Evolutionary conservation across 176 grass and related monocot species (phyloP).

Genomic region (Themeda triandra): DNA sequence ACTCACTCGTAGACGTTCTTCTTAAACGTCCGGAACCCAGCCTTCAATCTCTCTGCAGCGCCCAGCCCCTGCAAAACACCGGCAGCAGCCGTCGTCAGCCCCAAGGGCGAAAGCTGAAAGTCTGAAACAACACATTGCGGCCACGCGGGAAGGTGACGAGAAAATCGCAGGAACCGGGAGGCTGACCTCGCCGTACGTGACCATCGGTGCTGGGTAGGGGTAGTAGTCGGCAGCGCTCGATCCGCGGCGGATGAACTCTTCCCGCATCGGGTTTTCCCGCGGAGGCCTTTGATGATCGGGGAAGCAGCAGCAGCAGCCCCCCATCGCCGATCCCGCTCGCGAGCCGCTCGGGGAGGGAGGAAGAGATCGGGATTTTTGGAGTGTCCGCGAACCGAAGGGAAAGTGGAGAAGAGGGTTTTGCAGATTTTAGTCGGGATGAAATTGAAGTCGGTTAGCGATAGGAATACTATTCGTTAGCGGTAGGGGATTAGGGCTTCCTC

Average conservation of each 20-base stretch:
- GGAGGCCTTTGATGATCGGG: background rate
- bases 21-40: conserved; percentile 50
- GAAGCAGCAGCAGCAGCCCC: conserved; percentile 38
- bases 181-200: conserved; percentile 16
- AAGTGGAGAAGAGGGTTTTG: background rate
- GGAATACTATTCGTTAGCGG: no score
- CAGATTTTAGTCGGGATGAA: background rate
- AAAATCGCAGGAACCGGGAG: background rate
- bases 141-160: background rate
- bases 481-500: background rate
- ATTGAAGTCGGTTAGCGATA: background rate
- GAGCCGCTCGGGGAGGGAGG: background rate
- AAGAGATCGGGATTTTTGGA: background rate
- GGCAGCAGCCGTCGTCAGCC: background rate
- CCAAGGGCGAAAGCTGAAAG: background rate
- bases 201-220: background rate
- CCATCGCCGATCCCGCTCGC: conserved; percentile 29
- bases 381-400: background rate
- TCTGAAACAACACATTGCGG: background rate
- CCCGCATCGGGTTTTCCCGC: conserved; percentile 33
- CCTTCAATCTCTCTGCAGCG: conserved; percentile 21
- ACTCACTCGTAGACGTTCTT: conserved; percentile 43
- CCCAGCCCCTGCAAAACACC: conserved; percentile 44
- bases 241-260: background rate
- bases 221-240: background rate